Conservation (phyloP, 2,329 filamentous ascomycete genomes). For the Pseudogymnoascus sp. region DNA sequence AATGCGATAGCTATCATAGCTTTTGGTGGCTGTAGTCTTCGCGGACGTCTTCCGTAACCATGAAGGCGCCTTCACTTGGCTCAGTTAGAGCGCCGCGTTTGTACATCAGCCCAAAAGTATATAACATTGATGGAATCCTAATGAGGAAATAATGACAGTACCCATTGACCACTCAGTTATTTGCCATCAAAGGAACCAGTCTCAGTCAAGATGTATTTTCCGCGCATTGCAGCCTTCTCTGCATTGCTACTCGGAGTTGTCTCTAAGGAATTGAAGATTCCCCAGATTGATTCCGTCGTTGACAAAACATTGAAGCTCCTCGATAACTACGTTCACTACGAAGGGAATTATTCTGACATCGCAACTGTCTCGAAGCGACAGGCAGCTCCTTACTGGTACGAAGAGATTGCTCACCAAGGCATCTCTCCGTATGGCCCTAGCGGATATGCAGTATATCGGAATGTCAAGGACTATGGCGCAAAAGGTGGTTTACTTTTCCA, state of each 20-base stretch:
- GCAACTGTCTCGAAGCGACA: not conserved
- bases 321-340: not conserved
- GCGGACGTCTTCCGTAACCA: not conserved
- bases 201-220: not conserved
- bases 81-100: not conserved
- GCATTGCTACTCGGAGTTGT: not conserved
- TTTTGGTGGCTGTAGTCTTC: not conserved
- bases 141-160: not conserved
- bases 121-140: not conserved
- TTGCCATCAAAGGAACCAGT: not conserved
- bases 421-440: constrained; percentile 17
- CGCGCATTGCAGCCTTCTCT: not conserved
- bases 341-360: not conserved
- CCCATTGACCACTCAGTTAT: not conserved
- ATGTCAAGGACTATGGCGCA: constrained; percentile 20
- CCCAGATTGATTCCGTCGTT: not conserved
- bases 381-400: constrained; percentile 20
- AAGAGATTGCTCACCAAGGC: constrained; percentile 20
- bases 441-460: constrained; percentile 19
- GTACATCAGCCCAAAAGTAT: not conserved
- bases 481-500: constrained; percentile 41
- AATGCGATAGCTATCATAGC: not conserved
- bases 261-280: not conserved
- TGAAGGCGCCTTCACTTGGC: not conserved
- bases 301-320: not conserved